Conservation (phyloP, 371 early-diverging fungal species). For the Umbelopsis sp. region DNA sequence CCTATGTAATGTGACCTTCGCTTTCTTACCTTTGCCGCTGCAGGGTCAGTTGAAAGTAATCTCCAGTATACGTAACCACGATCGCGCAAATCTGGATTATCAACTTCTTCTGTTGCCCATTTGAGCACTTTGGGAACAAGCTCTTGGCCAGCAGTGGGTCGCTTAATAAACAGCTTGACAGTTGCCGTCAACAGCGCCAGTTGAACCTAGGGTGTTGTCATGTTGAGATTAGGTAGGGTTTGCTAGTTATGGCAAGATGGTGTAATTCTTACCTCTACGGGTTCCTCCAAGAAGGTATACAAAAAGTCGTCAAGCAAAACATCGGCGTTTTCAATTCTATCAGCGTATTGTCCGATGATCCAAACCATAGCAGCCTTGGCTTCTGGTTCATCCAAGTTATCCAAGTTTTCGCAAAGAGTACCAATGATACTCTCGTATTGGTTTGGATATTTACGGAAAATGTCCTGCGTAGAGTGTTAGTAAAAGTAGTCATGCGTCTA, state of each 20-base stretch:
- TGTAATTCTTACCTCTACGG: constrained; percentile 60
- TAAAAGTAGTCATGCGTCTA: not conserved
- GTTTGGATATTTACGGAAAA: constrained; percentile 95
- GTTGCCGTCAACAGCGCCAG: constrained; percentile 91
- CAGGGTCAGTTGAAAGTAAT: constrained; percentile 89
- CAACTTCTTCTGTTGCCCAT: constrained; percentile 90
- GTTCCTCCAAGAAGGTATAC: constrained; percentile 87
- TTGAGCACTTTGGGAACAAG: constrained; percentile 90
- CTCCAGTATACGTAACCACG: constrained; percentile 98
- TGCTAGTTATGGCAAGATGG: no score
- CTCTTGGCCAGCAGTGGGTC: constrained; percentile 87
- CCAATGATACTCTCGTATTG: constrained; percentile 89
- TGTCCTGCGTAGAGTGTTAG: constrained; percentile 60
- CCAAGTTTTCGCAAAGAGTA: constrained; percentile 87
- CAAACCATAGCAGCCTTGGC: constrained; percentile 96
- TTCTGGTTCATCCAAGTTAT: constrained; percentile 91
- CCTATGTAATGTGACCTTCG: not conserved
- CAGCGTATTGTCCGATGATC: constrained; percentile 97
- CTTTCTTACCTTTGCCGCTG: constrained; percentile 59
- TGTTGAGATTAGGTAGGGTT: not conserved
- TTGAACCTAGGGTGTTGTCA: constrained; percentile 69
- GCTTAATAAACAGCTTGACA: constrained; percentile 93
- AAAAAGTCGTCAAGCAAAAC: constrained; percentile 81
- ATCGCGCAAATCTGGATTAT: constrained; percentile 97
- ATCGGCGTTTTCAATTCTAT: constrained; percentile 88